phyloP scores from a whole-genome alignment of 331 rosid genomes.

The Cydonia oblonga region DNA sequence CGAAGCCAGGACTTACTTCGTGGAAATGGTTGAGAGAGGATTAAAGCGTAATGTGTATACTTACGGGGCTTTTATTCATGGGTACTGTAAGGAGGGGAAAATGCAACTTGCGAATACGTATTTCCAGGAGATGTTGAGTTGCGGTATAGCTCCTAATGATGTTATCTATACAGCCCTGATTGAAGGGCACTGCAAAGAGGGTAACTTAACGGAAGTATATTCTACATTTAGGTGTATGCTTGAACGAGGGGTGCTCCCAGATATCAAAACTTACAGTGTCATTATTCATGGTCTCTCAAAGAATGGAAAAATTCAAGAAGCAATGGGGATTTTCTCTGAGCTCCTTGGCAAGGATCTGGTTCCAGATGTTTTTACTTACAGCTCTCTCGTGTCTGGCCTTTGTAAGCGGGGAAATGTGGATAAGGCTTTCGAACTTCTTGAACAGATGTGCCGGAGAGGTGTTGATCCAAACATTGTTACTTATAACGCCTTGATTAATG shows the following conservation, averaged over 20 bases:
- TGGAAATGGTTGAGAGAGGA: conserved; percentile 36
- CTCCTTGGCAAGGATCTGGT: conserved; percentile 26
- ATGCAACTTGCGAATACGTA: conserved; percentile 33
- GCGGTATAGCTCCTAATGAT: conserved; percentile 26
- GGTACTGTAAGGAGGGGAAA: conserved; percentile 23
- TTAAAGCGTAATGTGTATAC: conserved; percentile 37
- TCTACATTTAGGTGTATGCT: conserved; percentile 35
- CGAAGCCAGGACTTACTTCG: conserved; percentile 24
- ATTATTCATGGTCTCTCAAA: conserved; percentile 30
- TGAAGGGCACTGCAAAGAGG: conserved; percentile 34
- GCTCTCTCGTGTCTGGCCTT: conserved; percentile 33
- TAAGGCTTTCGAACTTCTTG: conserved; percentile 26
- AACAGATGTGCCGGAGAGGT: conserved; percentile 33
- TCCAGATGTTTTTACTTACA: conserved; percentile 30
- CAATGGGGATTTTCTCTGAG: conserved; percentile 30
- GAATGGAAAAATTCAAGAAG: conserved; percentile 44
- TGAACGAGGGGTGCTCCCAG: conserved; percentile 24
- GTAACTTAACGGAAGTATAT: conserved; percentile 28
- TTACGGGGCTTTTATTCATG: conserved; percentile 37
- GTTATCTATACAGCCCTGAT: conserved; percentile 27
- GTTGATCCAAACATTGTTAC: conserved; percentile 28
- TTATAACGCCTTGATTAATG: conserved; percentile 35
- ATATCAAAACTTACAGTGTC: conserved; percentile 28
- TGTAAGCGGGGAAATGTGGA: conserved; percentile 29
- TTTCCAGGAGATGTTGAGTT: conserved; percentile 34